Evolutionary conservation across 371 early-diverging fungal species (phyloP), one percentile per base, ranked within the genome.

Genomic region (Blakeslea trispora): DNA sequence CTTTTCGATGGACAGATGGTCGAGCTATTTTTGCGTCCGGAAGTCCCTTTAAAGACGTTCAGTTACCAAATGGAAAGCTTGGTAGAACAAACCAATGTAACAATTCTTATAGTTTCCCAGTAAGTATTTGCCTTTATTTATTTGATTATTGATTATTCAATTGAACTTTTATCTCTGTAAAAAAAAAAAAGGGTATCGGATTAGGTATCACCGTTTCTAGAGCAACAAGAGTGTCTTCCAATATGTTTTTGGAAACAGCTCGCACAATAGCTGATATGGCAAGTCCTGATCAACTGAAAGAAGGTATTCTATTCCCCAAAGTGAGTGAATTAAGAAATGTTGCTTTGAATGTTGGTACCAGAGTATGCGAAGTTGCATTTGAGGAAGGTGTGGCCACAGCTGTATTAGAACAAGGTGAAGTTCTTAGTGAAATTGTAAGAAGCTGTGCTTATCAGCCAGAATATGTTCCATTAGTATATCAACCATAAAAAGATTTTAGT

Each of bases 11-110:
- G 83, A 79, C 86, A 0, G 79, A 84, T 18, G 83, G 84, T 17
- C 71, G 79, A 32, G 82, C 84, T 34, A 85, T 85, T 46, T 85
- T 82, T 71, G 85, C 85, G 31, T 81, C 83, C 11, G 85, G 85
- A 24, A 77, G 78, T 51, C 84, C 84, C 11, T 85, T 85, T 62
- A 57, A 69, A 48, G 81, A 81, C 64, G 79, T 79, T 13, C 34
- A 45, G 8, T 41, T 74, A 21, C 67, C 71, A 37, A 78, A 81
- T 49, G 81, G 82, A 39, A 64, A 72, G 52, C 51, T 72, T 13
- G 69, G 81, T 49, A 72, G 71, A 56, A 81, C 81, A 15, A 84
- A 84, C 46, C 84, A 81, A 53, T 79, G 82, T 59, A 84, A 84
- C 57, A 84, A 84, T 58, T 79, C 82, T n/a, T 81, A 81, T 57